Percentiles rank a stretch among this genome's conserved stretches.
These are phyloP conservation scores for Astrothelium subdiscretum DNA, from an alignment of 495 filamentous ascomycete genomes.

Conservation along the genomic window DNA sequence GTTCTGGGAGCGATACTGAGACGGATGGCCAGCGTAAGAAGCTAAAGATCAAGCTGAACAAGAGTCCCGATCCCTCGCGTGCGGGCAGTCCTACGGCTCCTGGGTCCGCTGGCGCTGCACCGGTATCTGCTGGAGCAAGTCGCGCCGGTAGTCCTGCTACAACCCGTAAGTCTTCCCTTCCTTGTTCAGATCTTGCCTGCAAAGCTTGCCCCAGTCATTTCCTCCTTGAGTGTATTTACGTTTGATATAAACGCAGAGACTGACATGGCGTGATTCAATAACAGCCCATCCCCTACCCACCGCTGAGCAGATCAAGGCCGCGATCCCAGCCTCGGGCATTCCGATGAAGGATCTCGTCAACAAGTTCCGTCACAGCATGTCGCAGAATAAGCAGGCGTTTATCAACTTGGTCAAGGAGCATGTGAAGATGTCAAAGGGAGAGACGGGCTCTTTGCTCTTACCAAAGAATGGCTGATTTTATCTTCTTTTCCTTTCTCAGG, in stretches of 20 bases:
- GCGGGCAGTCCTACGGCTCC: constrained; percentile 25
- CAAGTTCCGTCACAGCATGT: constrained; percentile 48
- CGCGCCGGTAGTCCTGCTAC: constrained; percentile 26
- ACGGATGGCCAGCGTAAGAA: constrained; percentile 62
- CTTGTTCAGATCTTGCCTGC: constrained; percentile 4
- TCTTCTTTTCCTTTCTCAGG: no score
- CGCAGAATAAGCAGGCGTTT: constrained; percentile 36
- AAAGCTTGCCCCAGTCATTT: no score
- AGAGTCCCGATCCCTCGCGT: constrained; percentile 32
- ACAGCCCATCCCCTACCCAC: constrained; percentile 30
- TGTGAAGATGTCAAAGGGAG: constrained; percentile 32
- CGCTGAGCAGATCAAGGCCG: constrained; percentile 57
- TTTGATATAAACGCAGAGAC: no score
- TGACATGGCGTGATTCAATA: no score
- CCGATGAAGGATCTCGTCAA: constrained; percentile 48
- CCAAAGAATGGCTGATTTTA: background rate
- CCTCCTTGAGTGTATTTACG: no score
- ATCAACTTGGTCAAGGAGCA: constrained; percentile 42
- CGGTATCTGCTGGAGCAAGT: constrained; percentile 39
- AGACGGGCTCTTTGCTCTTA: constrained; percentile 30
- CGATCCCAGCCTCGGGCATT: constrained; percentile 57
- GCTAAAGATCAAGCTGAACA: constrained; percentile 54
- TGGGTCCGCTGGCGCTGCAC: constrained; percentile 36
- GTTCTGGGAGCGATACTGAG: constrained; percentile 72
- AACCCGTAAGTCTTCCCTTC: constrained; percentile 9